Evolutionary conservation across 2,329 filamentous ascomycete genomes (phyloP).

Genomic region (Nemania diffusa): DNA sequence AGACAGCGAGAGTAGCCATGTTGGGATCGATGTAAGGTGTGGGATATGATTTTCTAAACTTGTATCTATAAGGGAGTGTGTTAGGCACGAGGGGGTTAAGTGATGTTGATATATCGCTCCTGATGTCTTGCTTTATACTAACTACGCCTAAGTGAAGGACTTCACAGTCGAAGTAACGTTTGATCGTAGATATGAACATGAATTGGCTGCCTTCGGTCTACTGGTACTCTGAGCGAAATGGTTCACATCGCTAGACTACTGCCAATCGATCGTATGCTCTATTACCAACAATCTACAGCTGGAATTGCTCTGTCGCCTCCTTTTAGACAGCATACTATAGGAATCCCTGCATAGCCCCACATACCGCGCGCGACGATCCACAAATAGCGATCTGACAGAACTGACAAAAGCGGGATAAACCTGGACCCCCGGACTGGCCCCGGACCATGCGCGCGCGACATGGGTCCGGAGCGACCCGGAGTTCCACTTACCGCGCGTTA

Average conservation of each 20-base stretch:
- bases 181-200: no score
- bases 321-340: no score
- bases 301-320: neutral
- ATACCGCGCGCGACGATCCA: conserved; percentile 1
- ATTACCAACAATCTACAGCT: neutral
- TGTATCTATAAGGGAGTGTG: neutral
- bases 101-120: neutral
- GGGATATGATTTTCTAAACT: neutral
- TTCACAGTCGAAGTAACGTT: neutral
- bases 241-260: neutral
- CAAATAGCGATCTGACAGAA: neutral
- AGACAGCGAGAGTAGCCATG: conserved; percentile 23
- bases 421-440: neutral
- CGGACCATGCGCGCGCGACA: conserved; percentile 6
- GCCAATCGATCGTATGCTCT: neutral
- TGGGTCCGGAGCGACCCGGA: neutral
- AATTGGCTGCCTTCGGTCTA: neutral
- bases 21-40: neutral
- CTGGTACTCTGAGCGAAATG: neutral
- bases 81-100: neutral
- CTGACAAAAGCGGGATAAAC: neutral
- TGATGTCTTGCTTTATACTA: conserved; percentile 5
- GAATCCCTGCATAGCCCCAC: neutral
- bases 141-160: neutral
- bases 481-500: conserved; percentile 6